A percentile compares a stretch with the other conserved stretches of the same genome.
Evolutionary conservation across 805 yeast genomes (phyloP).

Genomic region (Candida anglica): DNA sequence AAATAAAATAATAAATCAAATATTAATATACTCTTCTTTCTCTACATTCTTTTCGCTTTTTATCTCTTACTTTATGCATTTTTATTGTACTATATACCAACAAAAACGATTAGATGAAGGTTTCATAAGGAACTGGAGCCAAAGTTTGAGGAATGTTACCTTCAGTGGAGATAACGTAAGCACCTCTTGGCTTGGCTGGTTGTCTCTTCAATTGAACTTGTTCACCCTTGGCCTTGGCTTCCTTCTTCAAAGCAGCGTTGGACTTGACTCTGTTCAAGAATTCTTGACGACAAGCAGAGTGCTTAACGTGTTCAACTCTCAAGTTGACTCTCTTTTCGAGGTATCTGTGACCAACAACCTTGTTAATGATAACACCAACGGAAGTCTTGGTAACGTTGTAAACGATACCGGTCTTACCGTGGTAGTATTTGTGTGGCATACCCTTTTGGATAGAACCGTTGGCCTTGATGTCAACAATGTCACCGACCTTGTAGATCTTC

Average conservation of each 20-base stretch:
- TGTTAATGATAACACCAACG: slow-evolving; percentile 97
- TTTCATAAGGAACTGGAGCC: slow-evolving; percentile 99
- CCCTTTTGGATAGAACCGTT: slow-evolving; percentile 99
- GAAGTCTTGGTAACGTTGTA: slow-evolving; percentile 98
- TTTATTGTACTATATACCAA: too few relatives aligned
- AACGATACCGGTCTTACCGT: slow-evolving; percentile 99
- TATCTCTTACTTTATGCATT: slow-evolving; percentile 5
- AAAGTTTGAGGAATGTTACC: slow-evolving; percentile 91
- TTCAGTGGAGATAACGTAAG: slow-evolving; percentile 78
- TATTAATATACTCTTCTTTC: too few relatives aligned
- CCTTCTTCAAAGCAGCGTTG: slow-evolving; percentile 89
- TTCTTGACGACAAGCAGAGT: slow-evolving; percentile 99
- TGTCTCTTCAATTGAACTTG: slow-evolving; percentile 93
- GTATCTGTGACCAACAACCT: slow-evolving; percentile 99
- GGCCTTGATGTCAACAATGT: slow-evolving; percentile 98
- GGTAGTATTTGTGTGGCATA: slow-evolving; percentile 99
- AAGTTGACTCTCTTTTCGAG: slow-evolving; percentile 97
- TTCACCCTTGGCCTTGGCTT: slow-evolving; percentile 93
- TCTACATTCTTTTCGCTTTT: too few relatives aligned
- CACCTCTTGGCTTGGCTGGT: slow-evolving; percentile 96
- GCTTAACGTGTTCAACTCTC: slow-evolving; percentile 98
- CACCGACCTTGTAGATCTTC: slow-evolving; percentile 98
- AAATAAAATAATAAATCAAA: too few relatives aligned
- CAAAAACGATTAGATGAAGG: slow-evolving; percentile 99
- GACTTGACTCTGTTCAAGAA: slow-evolving; percentile 97